phyloP scores from a whole-genome alignment of 2,329 filamentous ascomycete species.

The Aspergillus novofumigatus region DNA sequence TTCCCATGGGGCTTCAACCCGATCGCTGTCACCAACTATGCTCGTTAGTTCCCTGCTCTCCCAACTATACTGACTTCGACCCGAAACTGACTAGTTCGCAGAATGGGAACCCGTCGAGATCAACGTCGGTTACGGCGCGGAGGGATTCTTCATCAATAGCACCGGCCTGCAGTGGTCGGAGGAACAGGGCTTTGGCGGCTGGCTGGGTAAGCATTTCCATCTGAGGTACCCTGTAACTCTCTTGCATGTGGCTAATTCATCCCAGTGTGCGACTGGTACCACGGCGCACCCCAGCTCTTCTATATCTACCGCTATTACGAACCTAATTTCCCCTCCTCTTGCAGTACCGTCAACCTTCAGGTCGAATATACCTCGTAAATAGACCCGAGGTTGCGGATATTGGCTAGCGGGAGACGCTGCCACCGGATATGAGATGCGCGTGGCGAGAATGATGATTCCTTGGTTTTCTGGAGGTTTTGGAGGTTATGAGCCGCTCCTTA shows the following conservation, averaged over 20 bases:
- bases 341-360: constrained; percentile 30
- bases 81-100: constrained; percentile 13
- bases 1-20: constrained; percentile 32
- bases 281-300: constrained; percentile 39
- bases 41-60: constrained; percentile 23
- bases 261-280: constrained; percentile 39
- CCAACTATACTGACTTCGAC: background rate
- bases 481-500: background rate
- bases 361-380: constrained; percentile 22
- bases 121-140: constrained; percentile 28
- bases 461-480: background rate
- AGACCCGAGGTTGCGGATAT: constrained; percentile 4
- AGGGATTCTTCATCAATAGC: constrained; percentile 29
- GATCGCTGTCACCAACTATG: constrained; percentile 28
- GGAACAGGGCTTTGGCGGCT: constrained; percentile 33
- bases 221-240: background rate
- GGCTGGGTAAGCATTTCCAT: constrained; percentile 32
- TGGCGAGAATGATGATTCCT: constrained; percentile 2
- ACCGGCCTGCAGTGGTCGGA: constrained; percentile 25
- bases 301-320: constrained; percentile 25
- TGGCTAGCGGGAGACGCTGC: background rate
- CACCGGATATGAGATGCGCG: constrained; percentile 11
- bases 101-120: constrained; percentile 36
- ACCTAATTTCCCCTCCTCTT: constrained; percentile 27
- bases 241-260: background rate